Evolutionary conservation across 306 rosid genomes (phyloP), one percentile per base, ranked within the genome.

Genomic region (Alnus rubra): DNA sequence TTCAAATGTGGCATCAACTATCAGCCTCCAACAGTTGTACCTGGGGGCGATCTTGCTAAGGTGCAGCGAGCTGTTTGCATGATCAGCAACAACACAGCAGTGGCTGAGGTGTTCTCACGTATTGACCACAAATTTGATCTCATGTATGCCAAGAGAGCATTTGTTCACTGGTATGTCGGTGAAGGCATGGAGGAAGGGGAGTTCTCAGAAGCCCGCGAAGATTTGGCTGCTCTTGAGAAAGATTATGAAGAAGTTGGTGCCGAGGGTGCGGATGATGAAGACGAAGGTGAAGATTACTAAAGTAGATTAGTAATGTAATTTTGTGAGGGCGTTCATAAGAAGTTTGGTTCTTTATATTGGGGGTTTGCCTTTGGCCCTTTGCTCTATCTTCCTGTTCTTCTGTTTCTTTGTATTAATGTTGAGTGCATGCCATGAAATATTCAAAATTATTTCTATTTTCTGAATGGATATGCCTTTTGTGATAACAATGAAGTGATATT

Each of bases 141-240:
- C 81, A 95, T 95, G 98, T 95, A 95, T 82, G 82, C 98, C n/a
- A 95, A 95, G 85, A 92, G 98, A 84, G 98, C 98, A 75, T 95
- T 95, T 47, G 98, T 95, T 33, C 98, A 95, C 89, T 95, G 98
- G 98, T 95, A 95, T 30, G 98, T 95, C 0, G 98, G 98, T 69
- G 98, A 95, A 74, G 98, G 98, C 48, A 95, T 95, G 98, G 98
- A 95, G 79, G 98, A 95, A 90, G 98, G 98, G 16, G 98, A 95
- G 86, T 95, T 95, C 84, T 95, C 98, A 0, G 98, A 95, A 87
- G 98, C 98, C 52, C 97, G 98, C 67, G 98, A 95, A 83, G 98
- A 95, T 87, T 91, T 95, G 4, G 98, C 98, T 76, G 98, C 98
- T 42, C 98, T 95, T n/a, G 98, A 95, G 93, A 94, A 94, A 72